phyloP scores from a whole-genome alignment of 2,329 filamentous ascomycete genomes.

The Aureobasidium sp. region DNA sequence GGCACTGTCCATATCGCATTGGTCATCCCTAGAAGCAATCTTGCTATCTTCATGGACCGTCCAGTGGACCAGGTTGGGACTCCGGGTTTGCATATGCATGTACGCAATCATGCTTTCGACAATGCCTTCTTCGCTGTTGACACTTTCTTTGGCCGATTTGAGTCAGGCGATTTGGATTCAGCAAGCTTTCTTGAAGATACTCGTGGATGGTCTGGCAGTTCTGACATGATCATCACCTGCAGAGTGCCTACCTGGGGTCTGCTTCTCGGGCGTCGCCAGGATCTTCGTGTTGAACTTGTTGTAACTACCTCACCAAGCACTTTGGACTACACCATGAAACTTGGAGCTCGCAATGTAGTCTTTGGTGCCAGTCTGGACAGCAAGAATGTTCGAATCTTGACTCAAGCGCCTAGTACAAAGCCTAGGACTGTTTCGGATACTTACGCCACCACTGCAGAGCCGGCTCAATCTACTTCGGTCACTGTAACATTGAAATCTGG shows the following conservation, averaged over 20 bases:
- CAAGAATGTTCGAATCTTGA: constrained; percentile 8
- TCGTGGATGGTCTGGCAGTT: constrained; percentile 21
- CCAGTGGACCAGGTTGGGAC: background rate
- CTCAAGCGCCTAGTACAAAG: background rate
- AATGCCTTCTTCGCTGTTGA: constrained; percentile 8
- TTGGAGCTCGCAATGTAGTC: background rate
- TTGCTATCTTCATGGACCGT: background rate
- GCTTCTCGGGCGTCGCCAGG: constrained; percentile 14
- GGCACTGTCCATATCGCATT: constrained; percentile 2
- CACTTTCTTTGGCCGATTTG: constrained; percentile 1
- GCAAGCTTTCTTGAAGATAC: constrained; percentile 19
- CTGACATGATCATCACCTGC: constrained; percentile 24
- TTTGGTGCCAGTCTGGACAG: background rate
- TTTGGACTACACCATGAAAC: background rate
- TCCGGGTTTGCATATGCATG: background rate
- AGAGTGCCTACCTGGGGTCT: constrained; percentile 21
- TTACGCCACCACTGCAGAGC: background rate
- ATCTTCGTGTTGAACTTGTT: constrained; percentile 18
- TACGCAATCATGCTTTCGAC: background rate
- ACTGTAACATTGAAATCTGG: background rate
- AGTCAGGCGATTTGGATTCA: background rate
- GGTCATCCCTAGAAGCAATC: background rate
- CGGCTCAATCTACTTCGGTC: background rate
- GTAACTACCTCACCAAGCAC: constrained; percentile 17
- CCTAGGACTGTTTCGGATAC: background rate